phyloP scores from a whole-genome alignment of 441 rosid genomes.

The Flueggea neowawraea region DNA sequence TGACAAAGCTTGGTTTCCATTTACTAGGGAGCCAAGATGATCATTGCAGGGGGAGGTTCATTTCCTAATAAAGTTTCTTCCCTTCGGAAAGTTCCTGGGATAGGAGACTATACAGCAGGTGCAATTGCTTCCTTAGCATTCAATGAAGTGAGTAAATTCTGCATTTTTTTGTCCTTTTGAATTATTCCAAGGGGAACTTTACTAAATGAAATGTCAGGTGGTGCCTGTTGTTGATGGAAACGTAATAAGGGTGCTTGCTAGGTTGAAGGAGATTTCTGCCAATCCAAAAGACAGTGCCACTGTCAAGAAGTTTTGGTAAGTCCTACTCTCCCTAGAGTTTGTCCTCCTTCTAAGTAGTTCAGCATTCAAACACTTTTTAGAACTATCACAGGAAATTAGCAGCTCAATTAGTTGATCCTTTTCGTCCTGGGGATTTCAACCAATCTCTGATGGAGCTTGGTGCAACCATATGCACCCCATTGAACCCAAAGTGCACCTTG shows the following conservation, averaged over 20 bases:
- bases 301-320: slow-evolving; percentile 70
- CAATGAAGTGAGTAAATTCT: slow-evolving; percentile 45
- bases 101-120: slow-evolving; percentile 95
- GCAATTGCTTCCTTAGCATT: slow-evolving; percentile 96
- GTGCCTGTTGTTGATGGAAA: slow-evolving; percentile 96
- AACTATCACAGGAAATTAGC: slow-evolving; percentile 64
- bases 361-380: not conserved
- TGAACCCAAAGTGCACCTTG: slow-evolving; percentile 64
- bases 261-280: slow-evolving; percentile 67
- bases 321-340: slow-evolving; percentile 9
- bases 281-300: slow-evolving; percentile 75
- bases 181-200: slow-evolving; percentile 1
- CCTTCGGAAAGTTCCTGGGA: slow-evolving; percentile 77
- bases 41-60: slow-evolving; percentile 45
- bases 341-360: not conserved
- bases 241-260: slow-evolving; percentile 80
- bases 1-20: no score
- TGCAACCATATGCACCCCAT: slow-evolving; percentile 73
- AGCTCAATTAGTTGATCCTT: slow-evolving; percentile 79
- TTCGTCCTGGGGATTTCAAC: slow-evolving; percentile 88
- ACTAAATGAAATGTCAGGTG: slow-evolving; percentile 41
- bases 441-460: slow-evolving; percentile 97
- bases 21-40: slow-evolving; percentile 86
- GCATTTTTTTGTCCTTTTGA: slow-evolving; percentile 10
- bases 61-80: slow-evolving; percentile 62